Conservation (phyloP, 805 yeast species). For the Wickerhamomyces tratensis region DNA sequence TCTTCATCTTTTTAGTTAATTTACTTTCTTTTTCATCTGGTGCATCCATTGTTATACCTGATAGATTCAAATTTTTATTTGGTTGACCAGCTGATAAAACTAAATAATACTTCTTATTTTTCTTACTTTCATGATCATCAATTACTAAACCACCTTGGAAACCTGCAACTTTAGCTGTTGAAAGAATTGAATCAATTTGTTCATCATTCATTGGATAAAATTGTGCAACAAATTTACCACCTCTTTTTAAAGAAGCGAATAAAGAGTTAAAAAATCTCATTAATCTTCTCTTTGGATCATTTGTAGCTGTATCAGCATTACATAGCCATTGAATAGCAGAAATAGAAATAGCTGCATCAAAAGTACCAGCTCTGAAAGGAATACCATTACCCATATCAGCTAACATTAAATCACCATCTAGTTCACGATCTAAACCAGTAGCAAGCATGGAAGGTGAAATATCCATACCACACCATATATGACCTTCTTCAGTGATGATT, state of each 20-base stretch:
- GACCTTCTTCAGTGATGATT: conserved; percentile 87
- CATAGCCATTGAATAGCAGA: conserved; percentile 98
- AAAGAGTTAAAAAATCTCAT: conserved; percentile 79
- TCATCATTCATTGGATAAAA: conserved; percentile 89
- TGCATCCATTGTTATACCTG: conserved; percentile 75
- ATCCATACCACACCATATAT: conserved; percentile 93
- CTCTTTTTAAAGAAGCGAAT: conserved; percentile 78
- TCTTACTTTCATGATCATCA: conserved; percentile 89
- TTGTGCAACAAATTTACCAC: conserved; percentile 97
- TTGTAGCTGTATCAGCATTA: conserved; percentile 79
- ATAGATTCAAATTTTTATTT: conserved; percentile 66
- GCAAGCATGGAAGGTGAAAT: conserved; percentile 95
- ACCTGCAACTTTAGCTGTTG: conserved; percentile 88
- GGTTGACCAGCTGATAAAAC: conserved; percentile 82
- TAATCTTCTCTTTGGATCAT: conserved; percentile 78
- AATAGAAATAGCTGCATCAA: conserved; percentile 92
- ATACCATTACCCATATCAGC: conserved; percentile 92
- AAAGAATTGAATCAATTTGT: conserved; percentile 68
- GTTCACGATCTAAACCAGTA: conserved; percentile 83
- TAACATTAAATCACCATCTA: conserved; percentile 86
- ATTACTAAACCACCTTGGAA: conserved; percentile 93
- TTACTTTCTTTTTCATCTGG: conserved; percentile 36
- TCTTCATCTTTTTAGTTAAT: conserved; percentile 18
- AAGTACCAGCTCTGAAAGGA: conserved; percentile 92
- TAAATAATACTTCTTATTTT: conserved; percentile 82